Conservation (phyloP, 2,329 filamentous ascomycete genomes). For the Claviceps humidiphila region DNA sequence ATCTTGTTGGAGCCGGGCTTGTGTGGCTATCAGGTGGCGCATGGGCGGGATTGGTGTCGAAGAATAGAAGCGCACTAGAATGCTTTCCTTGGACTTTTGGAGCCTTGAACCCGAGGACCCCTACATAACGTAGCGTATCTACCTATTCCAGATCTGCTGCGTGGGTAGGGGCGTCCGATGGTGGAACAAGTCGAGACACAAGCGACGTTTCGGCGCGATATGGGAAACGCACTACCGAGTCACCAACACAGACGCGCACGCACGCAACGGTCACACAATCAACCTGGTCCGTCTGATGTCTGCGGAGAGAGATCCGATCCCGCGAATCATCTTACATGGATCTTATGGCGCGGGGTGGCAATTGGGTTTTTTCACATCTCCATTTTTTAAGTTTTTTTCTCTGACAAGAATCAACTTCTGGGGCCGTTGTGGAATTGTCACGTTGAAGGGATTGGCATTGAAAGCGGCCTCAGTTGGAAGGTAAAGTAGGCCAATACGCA, state of each 20-base stretch:
- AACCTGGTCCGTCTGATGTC: background rate
- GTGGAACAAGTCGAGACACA: too few relatives aligned
- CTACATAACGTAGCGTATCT: too few relatives aligned
- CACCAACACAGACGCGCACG: background rate
- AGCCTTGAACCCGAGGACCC: too few relatives aligned
- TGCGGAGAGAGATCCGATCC: background rate
- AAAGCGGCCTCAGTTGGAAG: too few relatives aligned
- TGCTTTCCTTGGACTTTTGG: too few relatives aligned
- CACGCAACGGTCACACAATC: background rate
- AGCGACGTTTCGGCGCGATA: too few relatives aligned
- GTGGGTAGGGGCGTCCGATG: background rate
- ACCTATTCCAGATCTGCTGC: too few relatives aligned
- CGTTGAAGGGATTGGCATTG: too few relatives aligned
- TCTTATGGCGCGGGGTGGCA: background rate
- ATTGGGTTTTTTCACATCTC: background rate
- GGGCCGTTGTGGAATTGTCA: too few relatives aligned
- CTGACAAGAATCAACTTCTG: too few relatives aligned
- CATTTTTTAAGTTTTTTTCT: background rate
- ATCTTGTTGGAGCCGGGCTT: slow-evolving; percentile 72
- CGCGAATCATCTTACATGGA: background rate
- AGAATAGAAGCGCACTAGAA: slow-evolving; percentile 30
- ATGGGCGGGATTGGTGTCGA: slow-evolving; percentile 63
- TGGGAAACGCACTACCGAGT: background rate
- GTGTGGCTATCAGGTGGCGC: slow-evolving; percentile 73
- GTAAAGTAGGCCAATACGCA: too few relatives aligned